Conservation (phyloP, 768 basidiomycete genomes). For the Boletus edulis region DNA sequence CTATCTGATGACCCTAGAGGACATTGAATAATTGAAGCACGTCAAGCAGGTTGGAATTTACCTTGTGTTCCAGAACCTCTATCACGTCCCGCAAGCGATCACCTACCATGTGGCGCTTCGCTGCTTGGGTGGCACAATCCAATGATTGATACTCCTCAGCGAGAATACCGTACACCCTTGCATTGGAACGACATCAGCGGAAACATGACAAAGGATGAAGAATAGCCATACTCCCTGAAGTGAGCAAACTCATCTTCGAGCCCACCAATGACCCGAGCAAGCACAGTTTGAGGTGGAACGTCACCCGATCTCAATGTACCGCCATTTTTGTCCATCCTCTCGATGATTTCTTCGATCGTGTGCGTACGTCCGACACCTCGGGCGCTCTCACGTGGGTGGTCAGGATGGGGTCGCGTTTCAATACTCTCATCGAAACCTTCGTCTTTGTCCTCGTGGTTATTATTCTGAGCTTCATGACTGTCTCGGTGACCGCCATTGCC, state of each 20-base stretch:
- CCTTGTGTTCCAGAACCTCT: slow-evolving; percentile 90
- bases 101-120: slow-evolving; percentile 82
- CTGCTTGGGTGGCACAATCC: slow-evolving; percentile 79
- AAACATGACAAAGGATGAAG: background rate
- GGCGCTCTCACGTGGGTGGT: background rate
- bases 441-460: slow-evolving; percentile 9
- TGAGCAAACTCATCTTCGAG: slow-evolving; percentile 94
- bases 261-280: slow-evolving; percentile 78
- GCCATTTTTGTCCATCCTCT: slow-evolving; percentile 25
- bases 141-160: slow-evolving; percentile 92
- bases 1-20: slow-evolving; percentile 86
- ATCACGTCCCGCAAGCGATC: slow-evolving; percentile 89
- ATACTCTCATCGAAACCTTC: slow-evolving; percentile 14
- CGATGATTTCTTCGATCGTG: slow-evolving; percentile 26
- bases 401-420: slow-evolving; percentile 1
- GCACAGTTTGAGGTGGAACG: slow-evolving; percentile 84
- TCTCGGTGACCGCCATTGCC: slow-evolving; percentile 46
- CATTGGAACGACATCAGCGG: slow-evolving; percentile 7
- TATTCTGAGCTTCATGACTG: background rate
- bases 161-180: slow-evolving; percentile 84
- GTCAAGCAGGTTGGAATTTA: slow-evolving; percentile 26
- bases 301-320: slow-evolving; percentile 26
- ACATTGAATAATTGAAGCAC: background rate
- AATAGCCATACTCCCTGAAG: slow-evolving; percentile 76
- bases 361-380: slow-evolving; percentile 4